Evolutionary conservation across 441 rosid genomes (phyloP), one percentile per base, ranked within the genome.

Genomic region (Adansonia madagascariensis): DNA sequence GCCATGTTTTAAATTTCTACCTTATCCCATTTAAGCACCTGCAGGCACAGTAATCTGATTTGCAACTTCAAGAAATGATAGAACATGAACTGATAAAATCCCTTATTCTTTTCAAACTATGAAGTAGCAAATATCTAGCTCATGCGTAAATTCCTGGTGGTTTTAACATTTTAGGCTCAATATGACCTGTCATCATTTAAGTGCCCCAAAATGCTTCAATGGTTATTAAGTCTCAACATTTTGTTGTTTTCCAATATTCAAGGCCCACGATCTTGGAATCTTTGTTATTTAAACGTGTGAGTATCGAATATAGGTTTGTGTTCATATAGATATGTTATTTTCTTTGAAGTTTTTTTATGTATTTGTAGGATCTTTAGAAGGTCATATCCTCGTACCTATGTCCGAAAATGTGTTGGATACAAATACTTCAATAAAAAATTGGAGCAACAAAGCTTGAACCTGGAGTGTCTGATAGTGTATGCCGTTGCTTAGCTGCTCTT

Each of bases 1-100:
- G 74, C 74, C 60, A 70, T 35, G 8, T 70, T 70, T 70, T 59
- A 70, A 49, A 15, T 14, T 5, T 24, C 74, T 27, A 70, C 17
- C 35, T 49, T 70, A 27, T 52, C 60, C 60, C 74, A 70, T n/a
- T 27, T 50, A 50, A 70, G 74, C 39, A 50, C 46, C 74, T 70
- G 60, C 74, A 15, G 20, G 18, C 41, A 68, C 41, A 22, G 11
- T 24, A 22, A 61, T 61, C 41, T 61, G n/a, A 24, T 61, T 61
- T 24, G 65, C 65, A 24, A 11, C 14, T 60, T 46, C 49, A 8
- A 11, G 12, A 8, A 46, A 46, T 46, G 35, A 31, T 31, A 31
- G 35, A 31, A 31, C 64, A 24, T 24, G 39, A 22, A 22, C 22
- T 59, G 59, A 15, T 53, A n/a, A 17, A 53, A 31, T 53, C 59